Evolutionary conservation across 1,139 yeast genomes (phyloP), one percentile per base, ranked within the genome.

Genomic region (Yamadazyma diddensiae): DNA sequence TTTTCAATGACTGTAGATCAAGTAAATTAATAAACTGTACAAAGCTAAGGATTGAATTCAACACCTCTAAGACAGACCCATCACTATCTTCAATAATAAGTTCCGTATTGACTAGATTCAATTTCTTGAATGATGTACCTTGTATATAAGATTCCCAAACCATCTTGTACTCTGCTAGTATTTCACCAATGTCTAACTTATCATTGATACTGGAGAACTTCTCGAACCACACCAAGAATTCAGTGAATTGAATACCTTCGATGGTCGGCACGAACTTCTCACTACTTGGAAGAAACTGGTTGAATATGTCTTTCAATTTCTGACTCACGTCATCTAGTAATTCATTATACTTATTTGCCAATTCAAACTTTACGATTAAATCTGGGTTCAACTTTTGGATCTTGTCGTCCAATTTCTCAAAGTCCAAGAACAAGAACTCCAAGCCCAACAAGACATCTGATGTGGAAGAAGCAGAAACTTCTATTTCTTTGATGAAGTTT

Each of bases 1-100:
- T 52, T 24, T 55, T 61, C 25, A 64, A 41, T 1, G 50, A 36
- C 4, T 42, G 46, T 22, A 54, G 38, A 17, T 50, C 45, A 15
- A 62, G 35, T 9, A 51, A 31, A 36, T 64, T 60, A 14, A 65
- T 50, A 34, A 63, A 65, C 11, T 37, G 39, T 14, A 65, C 52
- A 33, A 65, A 62, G 26, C 46, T 49, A 4, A 43, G 37, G 8
- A 60, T 33, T 0, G 70, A 62, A 15, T 41, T 32, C 31, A 50
- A 21, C 3, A 20, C 21, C 14, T 21, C 28, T 15, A 16, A 10
- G 6, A 33, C 16, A 8, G 29, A 20, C 13, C 38, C 41, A 24
- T 23, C 28, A 11, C 30, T 15, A 15, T 34, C 38, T 7, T 23
- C 28, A 11, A 34, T 31, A 6, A n/a, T 13, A 8, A 36, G 18